Evolutionary conservation across 768 basidiomycete species (phyloP), one percentile per base, ranked within the genome.

Genomic region (Boletus sensibilis): DNA sequence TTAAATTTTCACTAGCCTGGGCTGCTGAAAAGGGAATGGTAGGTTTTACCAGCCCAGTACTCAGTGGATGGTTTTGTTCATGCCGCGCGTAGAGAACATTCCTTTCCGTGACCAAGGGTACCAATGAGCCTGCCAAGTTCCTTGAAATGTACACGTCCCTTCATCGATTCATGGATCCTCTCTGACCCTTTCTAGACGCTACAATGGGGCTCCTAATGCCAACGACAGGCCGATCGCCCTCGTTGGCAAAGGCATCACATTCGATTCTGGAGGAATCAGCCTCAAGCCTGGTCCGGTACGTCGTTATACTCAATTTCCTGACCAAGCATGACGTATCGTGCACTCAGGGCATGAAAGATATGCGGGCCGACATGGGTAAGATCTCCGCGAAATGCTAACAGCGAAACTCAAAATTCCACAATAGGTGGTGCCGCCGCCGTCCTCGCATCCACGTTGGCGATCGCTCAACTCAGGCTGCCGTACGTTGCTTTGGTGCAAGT

Each of bases 221-320:
- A 72, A 79, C 48, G 84, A 76, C 0, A 77, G 77, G 51, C 91
- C 90, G 4, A 76, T 91, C 14, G 87, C 84, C 3, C 78, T 92
- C 57, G 90, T 94, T 35, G 92, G 92, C 34, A 94, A 94, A 69
- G 92, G 92, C 57, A 86, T 94, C 67, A 93, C 92, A 16, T 95
- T 94, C 60, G 92, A 95, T 71, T 84, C 85, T 3, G 92, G 92
- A 78, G 91, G 91, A 62, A 93, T 93, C 71, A 88, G 87, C 56
- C 74, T 95, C 71, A 94, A 94, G 73, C 84, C 89, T n/a, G 67
- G 79, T 34, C 78, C 79, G 34, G 90, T 86, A 58, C 64, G 82
- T 77, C 8, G 6, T 41, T 43, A 50, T 49, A 41, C 20, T 48
- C 20, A 6, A 42, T 23, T 2, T 18, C 33, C 4, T 18, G 20